A percentile compares a stretch with the other conserved stretches of the same genome.
Conservation (phyloP, 78 protist genomes). For the Dictyostelium firmibasis region DNA sequence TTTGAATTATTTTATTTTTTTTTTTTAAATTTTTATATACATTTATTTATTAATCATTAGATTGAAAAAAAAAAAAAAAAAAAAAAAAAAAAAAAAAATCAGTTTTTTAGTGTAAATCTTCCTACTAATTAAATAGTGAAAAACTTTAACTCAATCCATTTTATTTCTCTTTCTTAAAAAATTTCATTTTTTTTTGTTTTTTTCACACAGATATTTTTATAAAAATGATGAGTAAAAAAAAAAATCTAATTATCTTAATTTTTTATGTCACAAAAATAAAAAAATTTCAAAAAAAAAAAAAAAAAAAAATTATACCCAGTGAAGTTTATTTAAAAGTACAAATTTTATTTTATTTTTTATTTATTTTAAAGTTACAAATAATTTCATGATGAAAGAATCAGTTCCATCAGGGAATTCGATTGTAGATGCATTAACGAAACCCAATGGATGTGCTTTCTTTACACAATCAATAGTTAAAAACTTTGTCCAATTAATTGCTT, state of each 20-base stretch:
- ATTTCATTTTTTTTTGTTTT: background rate
- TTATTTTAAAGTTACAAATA: conserved; percentile 26
- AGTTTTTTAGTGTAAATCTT: too few species aligned
- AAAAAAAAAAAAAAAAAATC: too few species aligned
- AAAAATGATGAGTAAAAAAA: background rate
- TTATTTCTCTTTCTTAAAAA: background rate
- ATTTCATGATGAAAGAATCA: conserved; percentile 38
- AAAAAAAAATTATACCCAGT: background rate
- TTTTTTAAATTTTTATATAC: too few species aligned
- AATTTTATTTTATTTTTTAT: background rate
- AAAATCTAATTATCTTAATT: background rate
- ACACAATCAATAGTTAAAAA: conserved; percentile 30
- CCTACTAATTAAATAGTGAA: too few species aligned
- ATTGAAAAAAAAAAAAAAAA: too few species aligned
- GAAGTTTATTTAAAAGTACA: background rate
- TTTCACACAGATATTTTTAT: background rate
- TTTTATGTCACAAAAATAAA: too few species aligned
- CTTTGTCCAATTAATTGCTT: conserved; percentile 41
- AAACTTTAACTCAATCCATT: too few species aligned
- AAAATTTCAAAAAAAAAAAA: too few species aligned
- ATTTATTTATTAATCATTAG: too few species aligned
- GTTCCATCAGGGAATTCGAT: conserved; percentile 58
- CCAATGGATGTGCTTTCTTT: conserved; percentile 34
- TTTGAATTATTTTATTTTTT: too few species aligned
- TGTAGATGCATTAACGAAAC: conserved; percentile 5